Conservation (phyloP, 495 filamentous ascomycete species). For the Cenococcum geophilum region DNA sequence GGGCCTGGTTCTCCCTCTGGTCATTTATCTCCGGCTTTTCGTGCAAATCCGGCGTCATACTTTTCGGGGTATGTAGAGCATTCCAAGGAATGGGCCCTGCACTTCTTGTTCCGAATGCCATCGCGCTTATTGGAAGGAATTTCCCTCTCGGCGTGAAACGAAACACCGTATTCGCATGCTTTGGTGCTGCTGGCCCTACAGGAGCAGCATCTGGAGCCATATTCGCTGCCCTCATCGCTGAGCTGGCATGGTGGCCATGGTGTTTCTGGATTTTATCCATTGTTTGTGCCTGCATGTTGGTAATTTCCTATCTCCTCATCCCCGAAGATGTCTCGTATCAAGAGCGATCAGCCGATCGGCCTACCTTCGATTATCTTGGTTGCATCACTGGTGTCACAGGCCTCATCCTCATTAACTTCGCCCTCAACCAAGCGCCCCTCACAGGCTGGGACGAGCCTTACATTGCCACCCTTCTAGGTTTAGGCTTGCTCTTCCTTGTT, state of each 20-base stretch:
- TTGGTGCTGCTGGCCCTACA: constrained; percentile 29
- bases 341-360: constrained; percentile 2
- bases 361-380: constrained; percentile 28
- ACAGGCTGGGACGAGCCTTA: constrained; percentile 46
- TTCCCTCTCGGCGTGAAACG: constrained; percentile 34
- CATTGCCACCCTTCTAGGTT: constrained; percentile 43
- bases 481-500: constrained; percentile 42
- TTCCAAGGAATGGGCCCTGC: constrained; percentile 43
- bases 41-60: constrained; percentile 36
- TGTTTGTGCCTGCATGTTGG: constrained; percentile 20
- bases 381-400: constrained; percentile 33
- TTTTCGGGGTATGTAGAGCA: constrained; percentile 48
- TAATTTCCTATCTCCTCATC: constrained; percentile 29
- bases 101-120: constrained; percentile 47
- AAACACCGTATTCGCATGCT: constrained; percentile 30
- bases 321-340: constrained; percentile 17
- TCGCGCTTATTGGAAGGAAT: constrained; percentile 46
- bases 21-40: constrained; percentile 32
- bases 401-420: constrained; percentile 46
- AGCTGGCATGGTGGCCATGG: constrained; percentile 33
- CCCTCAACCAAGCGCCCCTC: constrained; percentile 49
- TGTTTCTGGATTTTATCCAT: constrained; percentile 27
- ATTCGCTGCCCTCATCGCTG: constrained; percentile 27
- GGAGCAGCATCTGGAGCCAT: constrained; percentile 25
- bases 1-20: constrained; percentile 31